Evolutionary conservation across 2,329 filamentous ascomycete genomes (phyloP).

Genomic region (Sarocladiaceae sp.): DNA sequence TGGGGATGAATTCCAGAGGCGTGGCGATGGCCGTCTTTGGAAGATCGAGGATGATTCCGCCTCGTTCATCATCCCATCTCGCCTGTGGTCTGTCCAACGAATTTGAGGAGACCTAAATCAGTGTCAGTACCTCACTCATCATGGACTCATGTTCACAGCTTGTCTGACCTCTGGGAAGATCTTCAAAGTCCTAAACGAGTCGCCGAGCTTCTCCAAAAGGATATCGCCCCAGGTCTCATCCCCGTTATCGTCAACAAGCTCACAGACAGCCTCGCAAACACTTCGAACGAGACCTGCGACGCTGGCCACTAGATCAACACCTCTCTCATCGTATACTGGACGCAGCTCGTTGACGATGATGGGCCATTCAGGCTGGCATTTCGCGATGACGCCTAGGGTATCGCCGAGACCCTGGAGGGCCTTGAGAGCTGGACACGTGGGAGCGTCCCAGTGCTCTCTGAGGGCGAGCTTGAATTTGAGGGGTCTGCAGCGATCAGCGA

Average conservation of each 20-base stretch:
- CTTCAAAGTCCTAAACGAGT: not conserved
- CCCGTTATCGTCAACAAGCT: constrained; percentile 1
- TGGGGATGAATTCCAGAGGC: constrained; percentile 2
- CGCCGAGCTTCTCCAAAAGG: not conserved
- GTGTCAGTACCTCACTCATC: not conserved
- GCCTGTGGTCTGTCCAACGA: not conserved
- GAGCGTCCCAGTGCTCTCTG: not conserved
- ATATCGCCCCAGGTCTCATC: constrained; percentile 1
- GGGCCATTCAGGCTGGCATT: not conserved
- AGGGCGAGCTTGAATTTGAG: constrained; percentile 2
- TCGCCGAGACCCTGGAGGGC: constrained; percentile 3
- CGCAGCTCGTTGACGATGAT: constrained; percentile 1
- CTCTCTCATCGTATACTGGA: constrained; percentile 4
- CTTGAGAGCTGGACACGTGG: not conserved
- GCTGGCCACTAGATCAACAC: not conserved
- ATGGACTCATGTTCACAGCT: not conserved
- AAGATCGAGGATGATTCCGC: not conserved
- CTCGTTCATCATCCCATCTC: not conserved
- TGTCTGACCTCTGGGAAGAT: not conserved
- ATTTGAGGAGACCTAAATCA: not conserved
- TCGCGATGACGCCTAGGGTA: not conserved
- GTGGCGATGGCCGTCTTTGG: not conserved
- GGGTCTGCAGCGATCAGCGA: not conserved
- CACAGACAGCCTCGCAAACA: constrained; percentile 1
- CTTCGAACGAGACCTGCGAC: not conserved